Conservation (phyloP, 1,284 basidiomycete species). For the Apiotrichum siamense region DNA sequence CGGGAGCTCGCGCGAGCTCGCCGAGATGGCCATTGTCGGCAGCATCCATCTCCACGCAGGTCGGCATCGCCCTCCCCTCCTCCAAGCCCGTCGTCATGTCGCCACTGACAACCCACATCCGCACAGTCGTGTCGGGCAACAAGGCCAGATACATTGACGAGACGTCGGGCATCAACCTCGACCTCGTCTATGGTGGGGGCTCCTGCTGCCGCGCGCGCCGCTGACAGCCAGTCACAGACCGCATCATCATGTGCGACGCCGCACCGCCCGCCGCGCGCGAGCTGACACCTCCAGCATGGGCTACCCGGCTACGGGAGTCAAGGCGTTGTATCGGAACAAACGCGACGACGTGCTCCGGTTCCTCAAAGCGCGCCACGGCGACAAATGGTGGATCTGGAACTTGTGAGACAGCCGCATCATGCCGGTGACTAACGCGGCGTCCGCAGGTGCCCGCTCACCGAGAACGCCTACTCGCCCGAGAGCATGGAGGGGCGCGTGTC, state of each 20-base stretch:
- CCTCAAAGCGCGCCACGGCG: slow-evolving; percentile 64
- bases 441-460: slow-evolving; percentile 54
- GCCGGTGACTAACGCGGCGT: not conserved
- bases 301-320: slow-evolving; percentile 75
- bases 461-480: slow-evolving; percentile 50
- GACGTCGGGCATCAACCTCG: slow-evolving; percentile 64
- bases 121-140: slow-evolving; percentile 51
- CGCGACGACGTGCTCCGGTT: slow-evolving; percentile 72
- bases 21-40: no score
- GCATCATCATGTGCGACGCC: slow-evolving; percentile 58
- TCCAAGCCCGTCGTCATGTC: no score
- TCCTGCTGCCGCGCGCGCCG: not conserved
- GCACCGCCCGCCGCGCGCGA: no score
- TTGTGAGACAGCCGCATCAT: slow-evolving; percentile 46
- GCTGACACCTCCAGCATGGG: slow-evolving; percentile 59
- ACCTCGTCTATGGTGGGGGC: slow-evolving; percentile 69
- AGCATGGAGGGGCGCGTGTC: slow-evolving; percentile 58
- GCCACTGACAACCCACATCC: slow-evolving; percentile 39
- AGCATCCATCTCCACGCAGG: no score
- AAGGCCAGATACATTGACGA: slow-evolving; percentile 73
- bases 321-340: slow-evolving; percentile 73
- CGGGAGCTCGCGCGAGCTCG: no score
- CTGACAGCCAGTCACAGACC: slow-evolving; percentile 33
- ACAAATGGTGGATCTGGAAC: slow-evolving; percentile 81
- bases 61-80: not conserved